phyloP scores from a whole-genome alignment of 2,329 filamentous ascomycete species.

The Aspergillus niger region DNA sequence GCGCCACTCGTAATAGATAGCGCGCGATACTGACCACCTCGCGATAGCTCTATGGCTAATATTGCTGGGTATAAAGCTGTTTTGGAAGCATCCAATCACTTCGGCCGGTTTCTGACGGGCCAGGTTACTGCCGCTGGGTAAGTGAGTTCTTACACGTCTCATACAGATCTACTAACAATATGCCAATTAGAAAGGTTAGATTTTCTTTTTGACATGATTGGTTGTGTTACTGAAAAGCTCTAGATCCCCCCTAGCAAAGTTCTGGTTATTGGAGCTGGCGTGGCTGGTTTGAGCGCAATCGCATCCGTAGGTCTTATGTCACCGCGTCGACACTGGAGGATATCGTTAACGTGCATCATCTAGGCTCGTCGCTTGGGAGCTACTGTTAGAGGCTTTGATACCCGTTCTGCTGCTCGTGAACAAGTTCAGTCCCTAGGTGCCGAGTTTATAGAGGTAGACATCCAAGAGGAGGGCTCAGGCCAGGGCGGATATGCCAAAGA shows the following conservation, averaged over 20 bases:
- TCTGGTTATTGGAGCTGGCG: conserved; percentile 84
- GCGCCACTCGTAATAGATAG: conserved; percentile 1
- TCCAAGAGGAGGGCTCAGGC: conserved; percentile 81
- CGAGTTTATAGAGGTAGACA: conserved; percentile 84
- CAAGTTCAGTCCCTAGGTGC: conserved; percentile 89
- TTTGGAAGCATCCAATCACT: conserved; percentile 84
- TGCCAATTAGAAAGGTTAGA: conserved; percentile 28
- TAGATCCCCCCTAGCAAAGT: conserved; percentile 88
- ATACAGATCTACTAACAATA: conserved; percentile 27
- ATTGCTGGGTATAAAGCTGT: conserved; percentile 94
- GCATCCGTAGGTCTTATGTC: conserved; percentile 58
- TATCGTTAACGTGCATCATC: conserved; percentile 12
- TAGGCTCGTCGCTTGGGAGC: conserved; percentile 79
- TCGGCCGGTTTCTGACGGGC: conserved; percentile 83
- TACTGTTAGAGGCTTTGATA: conserved; percentile 88
- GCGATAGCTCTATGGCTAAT: conserved; percentile 82
- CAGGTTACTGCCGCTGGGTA: conserved; percentile 84
- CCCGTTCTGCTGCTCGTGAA: conserved; percentile 81
- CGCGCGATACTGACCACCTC: background rate
- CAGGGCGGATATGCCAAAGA: conserved; percentile 88
- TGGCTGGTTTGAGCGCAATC: conserved; percentile 85
- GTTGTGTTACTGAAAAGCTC: conserved; percentile 3
- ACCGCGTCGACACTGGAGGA: background rate
- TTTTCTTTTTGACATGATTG: background rate
- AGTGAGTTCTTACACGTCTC: conserved; percentile 19